Evolutionary conservation across 225 moss, liverwort and hornwort genomes (phyloP).

Genomic region (Anthoceros angustus): DNA sequence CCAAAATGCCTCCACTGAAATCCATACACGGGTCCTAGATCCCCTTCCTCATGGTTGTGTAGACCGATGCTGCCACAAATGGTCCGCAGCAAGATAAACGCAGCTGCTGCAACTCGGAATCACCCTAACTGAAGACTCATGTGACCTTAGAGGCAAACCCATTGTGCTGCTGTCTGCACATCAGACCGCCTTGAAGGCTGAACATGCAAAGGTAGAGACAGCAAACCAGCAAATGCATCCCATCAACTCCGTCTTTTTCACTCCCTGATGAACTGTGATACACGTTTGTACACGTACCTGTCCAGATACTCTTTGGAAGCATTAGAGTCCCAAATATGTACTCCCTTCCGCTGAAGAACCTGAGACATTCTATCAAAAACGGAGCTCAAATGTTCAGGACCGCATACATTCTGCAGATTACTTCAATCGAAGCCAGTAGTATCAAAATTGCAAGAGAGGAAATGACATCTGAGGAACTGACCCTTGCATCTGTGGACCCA

Average conservation of each 20-base stretch:
- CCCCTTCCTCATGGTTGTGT: conserved; percentile 76
- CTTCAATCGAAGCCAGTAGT: background rate
- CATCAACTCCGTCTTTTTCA: too few species aligned
- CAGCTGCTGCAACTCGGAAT: background rate
- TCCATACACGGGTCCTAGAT: conserved; percentile 85
- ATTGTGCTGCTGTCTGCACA: too few species aligned
- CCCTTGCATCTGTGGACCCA: conserved; percentile 81
- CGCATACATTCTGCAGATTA: background rate
- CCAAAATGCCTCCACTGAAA: conserved; percentile 98
- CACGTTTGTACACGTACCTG: conserved; percentile 17
- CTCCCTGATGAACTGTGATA: too few species aligned
- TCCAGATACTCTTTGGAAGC: conserved; percentile 59
- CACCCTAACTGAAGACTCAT: background rate
- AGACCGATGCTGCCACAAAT: conserved; percentile 40
- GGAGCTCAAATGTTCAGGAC: background rate
- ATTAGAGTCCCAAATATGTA: conserved; percentile 83
- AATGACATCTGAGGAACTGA: conserved; percentile 9
- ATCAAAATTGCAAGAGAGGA: background rate
- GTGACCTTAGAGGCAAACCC: too few species aligned
- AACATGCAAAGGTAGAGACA: too few species aligned
- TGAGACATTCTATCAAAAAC: conserved; percentile 8
- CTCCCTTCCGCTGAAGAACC: conserved; percentile 71
- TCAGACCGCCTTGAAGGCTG: too few species aligned
- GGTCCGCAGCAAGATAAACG: background rate
- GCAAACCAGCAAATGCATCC: too few species aligned